Base-by-base conservation (phyloP, 192 early-diverging fungal genomes). In the Spizellomyces sp. region DNA sequence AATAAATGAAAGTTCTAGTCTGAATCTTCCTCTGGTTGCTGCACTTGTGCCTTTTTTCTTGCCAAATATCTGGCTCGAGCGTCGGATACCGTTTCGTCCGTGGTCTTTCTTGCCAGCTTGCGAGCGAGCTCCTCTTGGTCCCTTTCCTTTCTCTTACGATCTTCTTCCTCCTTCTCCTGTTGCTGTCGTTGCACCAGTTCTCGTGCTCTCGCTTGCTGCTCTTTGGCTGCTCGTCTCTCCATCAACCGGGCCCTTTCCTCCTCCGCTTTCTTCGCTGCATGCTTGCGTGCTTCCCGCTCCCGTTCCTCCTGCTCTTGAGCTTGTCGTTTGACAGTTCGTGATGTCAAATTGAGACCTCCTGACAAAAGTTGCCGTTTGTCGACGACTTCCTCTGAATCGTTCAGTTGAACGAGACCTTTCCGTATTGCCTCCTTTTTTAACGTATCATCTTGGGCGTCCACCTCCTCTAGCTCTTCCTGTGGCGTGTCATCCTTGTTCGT, bases 301-400 rank as follows among this genome's bases (percentile, higher is more conserved):
- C 84, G 68, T 60, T 87, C 77, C 66, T 88, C 81, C 45, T 66
- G 69, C 61, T 85, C 87, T 36, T 86, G 75, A 58, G 80, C 65
- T 19, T 80, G 79, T 56, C 78, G 58, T 54, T 75, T 80, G 64
- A 76, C 78, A 80, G 47, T 81, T 74, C 79, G 81, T 42, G 79
- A 79, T 14, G 78, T 70, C 5, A 94, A 69, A 61, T 94, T 94
- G 44, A 94, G 82, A 7, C 92, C 92, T 62, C 87, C 88, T 7
- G 77, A 69, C 10, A 94, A 78, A 7, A 94, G 75, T 36, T 89
- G 80, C 8, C 90, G 81, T 71, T 92, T 92, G 74, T 94, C 91
- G 9, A 94, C 87, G 36, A 94, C 77, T 47, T 91, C 81, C 9
- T 89, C 83, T 12, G 86, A 85, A 45, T 91, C 92, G 71, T 94